phyloP scores from a whole-genome alignment of 1,284 basidiomycete species.

The Tilletia walkeri region DNA sequence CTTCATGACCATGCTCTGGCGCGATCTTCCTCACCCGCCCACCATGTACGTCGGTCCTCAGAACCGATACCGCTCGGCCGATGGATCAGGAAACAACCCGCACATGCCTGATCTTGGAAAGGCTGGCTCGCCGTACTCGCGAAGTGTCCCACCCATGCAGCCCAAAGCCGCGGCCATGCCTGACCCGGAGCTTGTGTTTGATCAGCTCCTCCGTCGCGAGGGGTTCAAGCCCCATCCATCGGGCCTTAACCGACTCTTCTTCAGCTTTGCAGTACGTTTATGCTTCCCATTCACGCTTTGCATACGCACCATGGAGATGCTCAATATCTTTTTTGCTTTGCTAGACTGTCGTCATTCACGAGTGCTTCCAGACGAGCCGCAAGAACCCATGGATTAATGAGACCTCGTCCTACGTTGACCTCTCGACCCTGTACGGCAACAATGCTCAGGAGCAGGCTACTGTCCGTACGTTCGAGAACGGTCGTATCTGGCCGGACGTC shows the following conservation, averaged over 20 bases:
- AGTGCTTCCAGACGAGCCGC: conserved; percentile 32
- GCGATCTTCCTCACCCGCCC: conserved; percentile 71
- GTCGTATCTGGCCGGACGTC: conserved; percentile 66
- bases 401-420: conserved; percentile 72
- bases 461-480: conserved; percentile 62
- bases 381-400: conserved; percentile 61
- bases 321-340: too few species aligned
- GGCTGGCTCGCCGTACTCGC: conserved; percentile 70
- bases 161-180: conserved; percentile 24
- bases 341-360: conserved; percentile 15
- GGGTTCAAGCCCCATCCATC: conserved; percentile 31
- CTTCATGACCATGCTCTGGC: conserved; percentile 37
- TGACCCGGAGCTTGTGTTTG: conserved; percentile 29
- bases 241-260: conserved; percentile 43
- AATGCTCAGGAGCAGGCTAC: conserved; percentile 61
- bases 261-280: conserved; percentile 32
- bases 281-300: background rate
- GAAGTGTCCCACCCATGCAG: conserved; percentile 67
- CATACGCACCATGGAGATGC: too few species aligned
- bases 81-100: conserved; percentile 66
- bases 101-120: conserved; percentile 70
- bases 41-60: conserved; percentile 64
- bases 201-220: conserved; percentile 22
- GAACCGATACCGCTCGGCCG: conserved; percentile 45
- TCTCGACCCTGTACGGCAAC: conserved; percentile 72